Percentiles rank a stretch among this genome's conserved stretches.
Conservation (phyloP, 805 yeast genomes). For the Lipomyces sp. region DNA sequence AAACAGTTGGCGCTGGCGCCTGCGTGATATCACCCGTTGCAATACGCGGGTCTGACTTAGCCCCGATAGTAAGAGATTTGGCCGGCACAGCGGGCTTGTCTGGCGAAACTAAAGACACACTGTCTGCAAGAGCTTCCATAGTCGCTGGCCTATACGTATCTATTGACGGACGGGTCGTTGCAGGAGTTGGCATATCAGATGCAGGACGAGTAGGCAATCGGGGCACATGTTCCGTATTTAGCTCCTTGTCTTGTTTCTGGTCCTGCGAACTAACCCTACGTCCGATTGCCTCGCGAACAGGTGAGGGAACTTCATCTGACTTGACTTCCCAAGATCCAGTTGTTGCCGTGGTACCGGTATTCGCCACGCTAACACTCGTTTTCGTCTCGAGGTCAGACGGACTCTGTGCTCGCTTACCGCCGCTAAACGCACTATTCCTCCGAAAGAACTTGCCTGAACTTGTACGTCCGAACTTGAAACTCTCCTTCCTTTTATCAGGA, state of each 20-base stretch:
- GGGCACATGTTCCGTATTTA: neutral
- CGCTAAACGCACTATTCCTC: conserved; percentile 5
- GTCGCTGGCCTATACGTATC: neutral
- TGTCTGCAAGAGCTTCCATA: neutral
- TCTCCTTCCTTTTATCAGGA: conserved; percentile 23
- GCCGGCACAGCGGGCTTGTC: neutral
- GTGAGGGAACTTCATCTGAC: conserved; percentile 11
- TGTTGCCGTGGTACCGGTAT: neutral
- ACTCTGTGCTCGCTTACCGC: neutral
- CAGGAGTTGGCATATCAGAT: neutral
- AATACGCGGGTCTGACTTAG: neutral
- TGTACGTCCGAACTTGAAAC: conserved; percentile 19
- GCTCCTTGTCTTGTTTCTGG: neutral
- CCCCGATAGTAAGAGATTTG: neutral
- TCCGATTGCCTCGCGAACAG: conserved; percentile 11
- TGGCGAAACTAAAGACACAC: neutral
- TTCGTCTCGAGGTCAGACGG: neutral
- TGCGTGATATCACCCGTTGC: neutral
- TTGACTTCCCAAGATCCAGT: conserved; percentile 22
- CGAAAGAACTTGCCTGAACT: conserved; percentile 21
- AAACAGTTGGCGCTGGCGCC: neutral
- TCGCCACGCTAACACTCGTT: neutral
- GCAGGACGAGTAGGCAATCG: neutral
- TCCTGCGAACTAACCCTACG: conserved; percentile 1
- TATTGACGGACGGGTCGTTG: neutral